Percentiles rank a stretch among this genome's conserved stretches.
phyloP scores from a whole-genome alignment of 257 asterid genomes.

The Salvia miltiorrhiza region DNA sequence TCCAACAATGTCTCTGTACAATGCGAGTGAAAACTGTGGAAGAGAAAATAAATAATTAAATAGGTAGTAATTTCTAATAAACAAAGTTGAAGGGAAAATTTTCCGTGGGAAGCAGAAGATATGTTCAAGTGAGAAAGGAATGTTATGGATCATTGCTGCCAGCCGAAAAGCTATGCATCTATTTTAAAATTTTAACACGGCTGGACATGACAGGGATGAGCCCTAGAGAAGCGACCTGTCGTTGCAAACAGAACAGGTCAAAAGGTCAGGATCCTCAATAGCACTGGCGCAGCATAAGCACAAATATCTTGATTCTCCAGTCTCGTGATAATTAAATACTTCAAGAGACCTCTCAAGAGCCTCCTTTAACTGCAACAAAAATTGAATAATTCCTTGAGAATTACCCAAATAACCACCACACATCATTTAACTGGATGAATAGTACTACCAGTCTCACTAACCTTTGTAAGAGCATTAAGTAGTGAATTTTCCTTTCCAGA shows the following conservation, averaged over 20 bases:
- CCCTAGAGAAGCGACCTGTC: conserved; percentile 46
- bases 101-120: conserved; percentile 2
- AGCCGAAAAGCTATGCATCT: conserved; percentile 6
- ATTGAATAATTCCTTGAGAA: conserved; percentile 10
- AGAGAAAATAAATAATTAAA: conserved; percentile 25
- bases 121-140: neutral
- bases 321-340: conserved; percentile 36
- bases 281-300: conserved; percentile 44
- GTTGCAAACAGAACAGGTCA: conserved; percentile 61
- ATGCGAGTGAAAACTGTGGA: conserved; percentile 63
- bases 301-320: conserved; percentile 23
- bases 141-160: conserved; percentile 2
- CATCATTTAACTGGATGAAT: conserved; percentile 10
- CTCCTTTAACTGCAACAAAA: conserved; percentile 45
- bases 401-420: conserved; percentile 1
- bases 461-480: conserved; percentile 56
- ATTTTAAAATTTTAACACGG: conserved; percentile 15
- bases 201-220: neutral
- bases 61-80: neutral
- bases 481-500: conserved; percentile 36
- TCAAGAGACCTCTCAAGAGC: conserved; percentile 53
- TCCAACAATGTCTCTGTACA: conserved; percentile 40
- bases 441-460: conserved; percentile 19
- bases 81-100: neutral
- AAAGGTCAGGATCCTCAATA: conserved; percentile 41